These are phyloP conservation scores for Eimeria maxima DNA, from an alignment of 169 alveolate species.

Conservation along the genomic window DNA sequence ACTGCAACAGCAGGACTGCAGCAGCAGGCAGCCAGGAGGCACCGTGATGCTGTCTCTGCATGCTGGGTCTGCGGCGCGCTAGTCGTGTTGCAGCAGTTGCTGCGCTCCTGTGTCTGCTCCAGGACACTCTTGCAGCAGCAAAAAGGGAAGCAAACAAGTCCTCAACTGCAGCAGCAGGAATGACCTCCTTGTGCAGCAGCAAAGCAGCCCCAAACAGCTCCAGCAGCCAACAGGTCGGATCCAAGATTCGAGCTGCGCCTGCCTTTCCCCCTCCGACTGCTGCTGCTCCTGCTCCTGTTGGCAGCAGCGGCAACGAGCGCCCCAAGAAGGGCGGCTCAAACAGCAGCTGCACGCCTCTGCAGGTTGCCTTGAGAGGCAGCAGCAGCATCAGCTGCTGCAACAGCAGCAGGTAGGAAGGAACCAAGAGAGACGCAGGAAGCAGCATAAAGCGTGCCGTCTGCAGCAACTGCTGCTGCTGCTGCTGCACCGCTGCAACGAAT, in stretches of 20 bases:
- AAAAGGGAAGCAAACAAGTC: not conserved
- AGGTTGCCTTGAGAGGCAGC: constrained; percentile 20
- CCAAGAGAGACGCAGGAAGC: constrained; percentile 54
- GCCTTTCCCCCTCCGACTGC: not conserved
- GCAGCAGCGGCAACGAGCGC: not conserved
- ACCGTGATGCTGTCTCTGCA: not conserved
- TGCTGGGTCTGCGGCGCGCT: not conserved
- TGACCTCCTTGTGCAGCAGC: constrained; percentile 34
- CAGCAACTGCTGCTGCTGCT: constrained; percentile 48
- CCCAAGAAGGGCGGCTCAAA: constrained; percentile 47
- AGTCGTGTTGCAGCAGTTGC: too few species aligned
- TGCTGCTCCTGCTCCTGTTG: constrained; percentile 41
- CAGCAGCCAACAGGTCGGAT: not conserved
- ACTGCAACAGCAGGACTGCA: constrained; percentile 32
- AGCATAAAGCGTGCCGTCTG: constrained; percentile 51
- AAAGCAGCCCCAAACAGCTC: constrained; percentile 39
- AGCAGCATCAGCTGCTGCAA: constrained; percentile 54
- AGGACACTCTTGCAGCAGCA: not conserved
- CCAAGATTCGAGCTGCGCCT: not conserved
- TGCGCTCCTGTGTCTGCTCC: not conserved
- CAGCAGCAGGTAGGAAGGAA: constrained; percentile 36
- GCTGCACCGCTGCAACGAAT: constrained; percentile 48
- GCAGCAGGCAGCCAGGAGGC: constrained; percentile 27
- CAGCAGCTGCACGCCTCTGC: constrained; percentile 36
- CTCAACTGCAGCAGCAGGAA: not conserved